Conservation (phyloP, 1,284 basidiomycete species). For the Meripilus lineatus region DNA sequence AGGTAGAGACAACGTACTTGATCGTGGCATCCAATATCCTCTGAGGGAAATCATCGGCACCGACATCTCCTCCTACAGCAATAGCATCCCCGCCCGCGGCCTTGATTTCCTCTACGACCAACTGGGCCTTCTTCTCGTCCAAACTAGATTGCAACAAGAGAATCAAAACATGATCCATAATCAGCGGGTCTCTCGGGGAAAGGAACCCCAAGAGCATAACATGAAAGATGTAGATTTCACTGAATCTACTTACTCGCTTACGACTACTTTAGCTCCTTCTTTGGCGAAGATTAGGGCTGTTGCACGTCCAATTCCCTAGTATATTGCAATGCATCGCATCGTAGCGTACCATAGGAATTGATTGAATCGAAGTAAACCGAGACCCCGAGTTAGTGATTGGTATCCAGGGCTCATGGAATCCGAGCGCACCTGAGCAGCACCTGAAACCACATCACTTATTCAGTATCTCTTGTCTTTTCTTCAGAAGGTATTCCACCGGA, state of each 20-base stretch:
- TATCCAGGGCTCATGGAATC: neutral
- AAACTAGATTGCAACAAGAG: constrained; percentile 38
- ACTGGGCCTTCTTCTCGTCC: constrained; percentile 58
- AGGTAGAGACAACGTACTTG: constrained; percentile 41
- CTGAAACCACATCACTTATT: constrained; percentile 26
- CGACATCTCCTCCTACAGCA: constrained; percentile 70
- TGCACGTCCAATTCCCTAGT: constrained; percentile 73
- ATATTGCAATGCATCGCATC: constrained; percentile 2
- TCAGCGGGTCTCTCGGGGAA: too few relatives aligned
- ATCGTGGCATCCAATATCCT: constrained; percentile 74
- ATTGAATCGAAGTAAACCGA: too few relatives aligned
- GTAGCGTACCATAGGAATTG: neutral
- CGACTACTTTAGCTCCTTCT: constrained; percentile 85
- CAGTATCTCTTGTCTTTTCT: neutral
- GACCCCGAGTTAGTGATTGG: neutral
- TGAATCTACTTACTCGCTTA: constrained; percentile 74
- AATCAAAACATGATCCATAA: constrained; percentile 1
- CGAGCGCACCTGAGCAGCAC: constrained; percentile 64
- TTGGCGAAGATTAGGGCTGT: constrained; percentile 76
- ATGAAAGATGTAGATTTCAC: too few relatives aligned
- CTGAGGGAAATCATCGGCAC: constrained; percentile 79
- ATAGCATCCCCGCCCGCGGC: constrained; percentile 69
- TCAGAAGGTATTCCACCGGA: neutral
- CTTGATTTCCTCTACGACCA: constrained; percentile 73
- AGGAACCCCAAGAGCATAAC: too few relatives aligned